Percentiles rank a stretch among this genome's conserved stretches.
These are phyloP conservation scores for Starmera caribaea DNA, from an alignment of 805 yeast genomes.

Conservation along the genomic window DNA sequence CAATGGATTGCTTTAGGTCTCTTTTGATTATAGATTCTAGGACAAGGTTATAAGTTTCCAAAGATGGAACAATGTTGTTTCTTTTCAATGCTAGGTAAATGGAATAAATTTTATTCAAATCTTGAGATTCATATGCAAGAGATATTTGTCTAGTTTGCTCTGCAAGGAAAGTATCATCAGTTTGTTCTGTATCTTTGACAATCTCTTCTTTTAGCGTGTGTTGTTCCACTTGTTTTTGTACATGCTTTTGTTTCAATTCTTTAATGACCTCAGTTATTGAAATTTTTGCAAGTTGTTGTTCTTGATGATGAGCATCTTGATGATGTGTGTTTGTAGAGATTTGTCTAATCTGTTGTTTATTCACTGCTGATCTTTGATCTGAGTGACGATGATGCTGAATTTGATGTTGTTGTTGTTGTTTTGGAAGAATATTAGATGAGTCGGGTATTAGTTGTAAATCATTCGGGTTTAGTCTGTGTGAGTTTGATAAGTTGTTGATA, in stretches of 20 bases:
- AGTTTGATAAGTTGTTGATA: too few relatives aligned
- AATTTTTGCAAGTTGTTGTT: conserved; percentile 3
- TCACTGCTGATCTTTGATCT: too few relatives aligned
- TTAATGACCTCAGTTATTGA: conserved; percentile 8
- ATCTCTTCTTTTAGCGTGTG: not conserved
- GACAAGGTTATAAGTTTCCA: conserved; percentile 43
- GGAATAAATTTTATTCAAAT: conserved; percentile 27
- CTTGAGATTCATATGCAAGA: conserved; percentile 15
- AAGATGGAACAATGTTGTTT: conserved; percentile 37
- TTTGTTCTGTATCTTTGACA: conserved; percentile 11
- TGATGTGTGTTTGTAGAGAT: too few relatives aligned
- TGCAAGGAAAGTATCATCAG: conserved; percentile 19
- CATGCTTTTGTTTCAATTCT: not conserved
- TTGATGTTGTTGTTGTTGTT: too few relatives aligned
- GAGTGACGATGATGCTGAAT: too few relatives aligned
- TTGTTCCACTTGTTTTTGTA: conserved; percentile 4
- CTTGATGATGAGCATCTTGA: too few relatives aligned
- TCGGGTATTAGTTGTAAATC: too few relatives aligned
- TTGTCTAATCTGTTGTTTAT: too few relatives aligned
- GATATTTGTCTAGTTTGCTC: conserved; percentile 23
- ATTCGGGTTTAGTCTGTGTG: too few relatives aligned
- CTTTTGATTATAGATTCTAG: conserved; percentile 45
- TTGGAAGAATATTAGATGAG: too few relatives aligned
- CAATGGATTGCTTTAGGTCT: conserved; percentile 40
- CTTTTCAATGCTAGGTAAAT: conserved; percentile 30